Base-by-base conservation (phyloP, 805 yeast genomes). In the Candida verbasci region DNA sequence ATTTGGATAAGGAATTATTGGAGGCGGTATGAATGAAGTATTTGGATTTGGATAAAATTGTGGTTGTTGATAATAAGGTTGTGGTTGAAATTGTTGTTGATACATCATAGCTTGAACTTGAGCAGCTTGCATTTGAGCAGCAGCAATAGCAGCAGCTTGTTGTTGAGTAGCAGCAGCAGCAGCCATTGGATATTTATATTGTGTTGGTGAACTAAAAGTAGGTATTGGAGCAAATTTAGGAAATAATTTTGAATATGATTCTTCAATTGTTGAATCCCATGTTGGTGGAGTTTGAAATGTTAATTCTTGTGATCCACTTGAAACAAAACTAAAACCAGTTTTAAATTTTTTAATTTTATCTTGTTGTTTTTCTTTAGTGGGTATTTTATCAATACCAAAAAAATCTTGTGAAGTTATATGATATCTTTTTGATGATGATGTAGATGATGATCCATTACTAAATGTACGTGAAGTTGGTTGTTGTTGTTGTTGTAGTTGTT, bases 261-360 rank as follows among this genome's bases (percentile, higher is more conserved):
- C 78, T 29, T 76, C 83, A 17, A 72, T 57, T 2, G 79, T 76
- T 32, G 72, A 61, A 16, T 70, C 67, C 94, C 94, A 85, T 0
- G 89, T 81, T 35, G 94, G 94, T 8, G 86, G 80, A 0, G 91
- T 81, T 27, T 69, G 68, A 55, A 74, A 86, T 6, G 93, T 79
- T 47, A 68, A 76, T 46, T 80, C 88, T 46, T 42, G 57, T 38
- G 69, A 69, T 3, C 76, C 66, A 18, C 72, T 68, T 12, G 66
- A 44, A 42, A 82, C 74, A 45, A 80, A 60, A 51, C 72, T 78
- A 58, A 81, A 81, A 29, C 68, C 56, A 18, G 48, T 48, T 31
- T 54, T 58, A 37, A 79, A 69, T 9, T 55, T 58, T 29, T 60
- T 60, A 29, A 46, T 35, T 43, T 66, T 67, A 34, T 52, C 48